phyloP scores from a whole-genome alignment of 352 stramenopile genomes.

The Saprolegnia parasitica region DNA sequence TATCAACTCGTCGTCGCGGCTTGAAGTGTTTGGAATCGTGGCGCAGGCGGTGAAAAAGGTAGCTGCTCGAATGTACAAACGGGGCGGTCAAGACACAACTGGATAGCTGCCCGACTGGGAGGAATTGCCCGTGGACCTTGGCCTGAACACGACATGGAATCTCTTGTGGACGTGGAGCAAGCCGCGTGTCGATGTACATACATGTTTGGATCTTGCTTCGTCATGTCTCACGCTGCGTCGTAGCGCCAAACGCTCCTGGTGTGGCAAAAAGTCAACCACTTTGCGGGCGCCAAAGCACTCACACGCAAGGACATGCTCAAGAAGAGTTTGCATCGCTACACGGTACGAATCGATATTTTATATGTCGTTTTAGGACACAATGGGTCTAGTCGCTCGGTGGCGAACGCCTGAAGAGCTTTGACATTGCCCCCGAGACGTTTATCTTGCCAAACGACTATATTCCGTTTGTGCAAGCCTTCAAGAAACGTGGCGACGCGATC shows the following conservation, averaged over 20 bases:
- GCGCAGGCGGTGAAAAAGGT: constrained; percentile 51
- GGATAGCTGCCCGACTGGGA: constrained; percentile 49
- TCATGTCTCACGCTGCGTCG: neutral
- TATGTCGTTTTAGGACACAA: constrained; percentile 9
- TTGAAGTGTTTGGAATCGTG: constrained; percentile 83
- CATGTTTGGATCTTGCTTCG: neutral
- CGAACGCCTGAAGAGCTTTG: constrained; percentile 58
- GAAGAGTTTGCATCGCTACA: constrained; percentile 48
- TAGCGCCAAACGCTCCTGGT: constrained; percentile 68
- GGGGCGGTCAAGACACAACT: neutral
- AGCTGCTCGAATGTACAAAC: neutral
- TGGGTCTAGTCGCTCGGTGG: constrained; percentile 32
- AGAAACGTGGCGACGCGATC: constrained; percentile 37
- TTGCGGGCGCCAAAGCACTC: constrained; percentile 83
- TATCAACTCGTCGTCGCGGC: constrained; percentile 68
- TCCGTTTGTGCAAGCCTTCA: constrained; percentile 82
- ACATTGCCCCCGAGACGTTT: constrained; percentile 91
- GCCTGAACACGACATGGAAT: constrained; percentile 88
- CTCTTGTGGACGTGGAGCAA: constrained; percentile 90
- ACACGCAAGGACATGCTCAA: constrained; percentile 94
- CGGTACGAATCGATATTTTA: constrained; percentile 40
- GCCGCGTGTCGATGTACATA: constrained; percentile 51
- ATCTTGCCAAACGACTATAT: constrained; percentile 91
- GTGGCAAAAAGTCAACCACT: constrained; percentile 95
- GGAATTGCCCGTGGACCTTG: constrained; percentile 66